A percentile compares a stretch with the other conserved stretches of the same genome.
Conservation (phyloP, 495 filamentous ascomycete genomes). For the Cenococcum geophilum region DNA sequence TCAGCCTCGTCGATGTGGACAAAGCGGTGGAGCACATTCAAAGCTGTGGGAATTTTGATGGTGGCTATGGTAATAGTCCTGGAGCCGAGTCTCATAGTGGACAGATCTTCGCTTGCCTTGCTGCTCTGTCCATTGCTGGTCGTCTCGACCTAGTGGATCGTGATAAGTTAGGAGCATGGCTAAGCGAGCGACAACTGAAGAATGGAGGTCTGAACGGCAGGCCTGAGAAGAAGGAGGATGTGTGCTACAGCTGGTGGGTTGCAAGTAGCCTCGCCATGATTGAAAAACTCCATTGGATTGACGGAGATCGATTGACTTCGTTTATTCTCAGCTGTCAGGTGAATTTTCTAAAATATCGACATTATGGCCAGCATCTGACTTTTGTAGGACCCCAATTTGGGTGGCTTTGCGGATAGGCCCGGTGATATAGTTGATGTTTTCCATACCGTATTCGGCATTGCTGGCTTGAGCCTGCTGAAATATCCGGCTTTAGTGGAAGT, state of each 20-base stretch:
- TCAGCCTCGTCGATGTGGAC: conserved; percentile 65
- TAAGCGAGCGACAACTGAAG: conserved; percentile 84
- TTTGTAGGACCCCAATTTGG: conserved; percentile 66
- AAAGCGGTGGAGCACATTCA: conserved; percentile 73
- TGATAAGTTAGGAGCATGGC: conserved; percentile 78
- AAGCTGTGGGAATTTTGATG: conserved; percentile 84
- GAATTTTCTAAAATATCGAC: conserved; percentile 16
- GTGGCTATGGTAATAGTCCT: conserved; percentile 81
- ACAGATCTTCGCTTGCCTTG: conserved; percentile 94
- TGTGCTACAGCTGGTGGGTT: conserved; percentile 99
- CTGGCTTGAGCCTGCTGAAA: conserved; percentile 76
- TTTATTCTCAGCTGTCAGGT: conserved; percentile 84
- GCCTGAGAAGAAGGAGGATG: conserved; percentile 93
- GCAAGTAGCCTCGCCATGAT: conserved; percentile 84
- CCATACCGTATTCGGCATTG: conserved; percentile 84
- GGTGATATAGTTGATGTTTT: conserved; percentile 96
- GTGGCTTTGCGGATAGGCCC: conserved; percentile 85
- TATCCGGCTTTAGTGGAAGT: conserved; percentile 71
- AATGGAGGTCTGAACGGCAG: conserved; percentile 88
- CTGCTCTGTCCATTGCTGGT: conserved; percentile 73
- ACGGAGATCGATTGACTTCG: conserved; percentile 62
- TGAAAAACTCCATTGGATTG: conserved; percentile 83
- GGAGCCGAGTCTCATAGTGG: conserved; percentile 89
- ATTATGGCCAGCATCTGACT: neutral
- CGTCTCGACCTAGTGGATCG: conserved; percentile 76